Base-by-base conservation (phyloP, 306 rosid genomes). In the Adenanthera pavonina region DNA sequence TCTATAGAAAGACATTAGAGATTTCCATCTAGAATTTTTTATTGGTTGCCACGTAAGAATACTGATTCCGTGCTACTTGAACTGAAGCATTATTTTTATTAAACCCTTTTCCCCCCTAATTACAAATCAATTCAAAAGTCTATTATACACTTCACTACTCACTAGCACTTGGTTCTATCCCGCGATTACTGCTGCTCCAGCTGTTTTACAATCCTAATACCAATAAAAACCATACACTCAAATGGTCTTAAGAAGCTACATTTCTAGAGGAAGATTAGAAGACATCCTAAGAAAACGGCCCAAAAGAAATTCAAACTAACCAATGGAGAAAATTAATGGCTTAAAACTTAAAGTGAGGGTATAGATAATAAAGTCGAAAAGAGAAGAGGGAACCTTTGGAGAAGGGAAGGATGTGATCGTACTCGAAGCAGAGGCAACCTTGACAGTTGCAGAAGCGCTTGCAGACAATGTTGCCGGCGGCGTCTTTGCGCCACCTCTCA, bases 361-460 rank as follows among this genome's bases (percentile, higher is more conserved):
- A 33, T 14, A 33, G 68, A 30, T 13, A 5, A 33, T 25, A 33
- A 33, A 7, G 71, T 17, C 7, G 14, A 74, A 56, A 61, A 46
- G 36, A 40, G 69, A 35, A 6, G 5, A 65, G 54, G 70, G 33
- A 84, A 92, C 96, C 98, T 93, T 93, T 95, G 30, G 99, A 93
- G 79, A 81, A 95, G 38, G 97, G 99, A 33, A 93, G 70, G 81
- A 90, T 93, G 81, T 95, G 99, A 74, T 95, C 98, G 79, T 92
- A 93, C 91, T 95, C 94, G 70, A 92, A 95, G 89, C 98, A 95
- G 85, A 95, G 99, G 84, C 96, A 93, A 48, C 98, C 98, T 44
- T 84, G 90, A 80, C 99, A 92, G 83, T 93, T 92, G 85, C 89
- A 84, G 89, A 93, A 92, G 82, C 98, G 99, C 83, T 90, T 93